Base-by-base conservation (phyloP, 371 early-diverging fungal genomes). In the Fennellomyces sp. region DNA sequence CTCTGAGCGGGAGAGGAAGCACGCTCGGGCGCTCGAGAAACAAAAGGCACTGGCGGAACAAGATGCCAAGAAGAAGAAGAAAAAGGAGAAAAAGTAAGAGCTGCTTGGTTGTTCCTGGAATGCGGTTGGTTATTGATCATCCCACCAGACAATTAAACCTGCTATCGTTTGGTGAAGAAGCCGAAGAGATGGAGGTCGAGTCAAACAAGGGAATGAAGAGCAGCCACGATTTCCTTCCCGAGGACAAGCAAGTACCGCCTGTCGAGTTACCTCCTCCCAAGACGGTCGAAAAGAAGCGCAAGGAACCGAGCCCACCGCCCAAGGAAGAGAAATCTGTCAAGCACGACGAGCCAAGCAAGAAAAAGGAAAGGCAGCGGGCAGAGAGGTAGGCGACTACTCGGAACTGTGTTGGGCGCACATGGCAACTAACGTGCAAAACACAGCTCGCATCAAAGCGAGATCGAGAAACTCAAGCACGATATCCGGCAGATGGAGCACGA, bases 161-260 rank as follows among this genome's bases (percentile, higher is more conserved):
- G 45, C 80, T 97, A 15, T 96, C 97, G 0, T 97, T 97, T 86
- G 95, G 84, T 0, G 92, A 91, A 48, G 95, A 94, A 45, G 88
- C 83, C 5, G 87, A 78, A 13, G 89, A 85, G 39, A 70, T 75
- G 10, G 85, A 83, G 25, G 17, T 58, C 28, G 70, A 61, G 56
- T 67, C 30, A 59, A 72, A 49, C 56, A 57, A 27, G 33, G 66
- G 52, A 38, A 65, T 47, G 67, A 74, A 88, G 59, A 95, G 95
- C 60, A 88, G 88, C 28, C 92, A 95, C 60, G 97, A 95, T 30
- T 59, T 59, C 15, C 38, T 49, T 15, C 50, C 59, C 3, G 59
- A 59, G 13, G 41, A 48, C 19, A 49, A 50, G 11, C 38, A 56
- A 48, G 12, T n/a, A 30, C 25, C 49, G 27, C 1, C 50, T 15